Percentiles rank a stretch among this genome's conserved stretches.
Evolutionary conservation across 2,329 filamentous ascomycete species (phyloP).

Genomic region (Neofusicoccum sp.): DNA sequence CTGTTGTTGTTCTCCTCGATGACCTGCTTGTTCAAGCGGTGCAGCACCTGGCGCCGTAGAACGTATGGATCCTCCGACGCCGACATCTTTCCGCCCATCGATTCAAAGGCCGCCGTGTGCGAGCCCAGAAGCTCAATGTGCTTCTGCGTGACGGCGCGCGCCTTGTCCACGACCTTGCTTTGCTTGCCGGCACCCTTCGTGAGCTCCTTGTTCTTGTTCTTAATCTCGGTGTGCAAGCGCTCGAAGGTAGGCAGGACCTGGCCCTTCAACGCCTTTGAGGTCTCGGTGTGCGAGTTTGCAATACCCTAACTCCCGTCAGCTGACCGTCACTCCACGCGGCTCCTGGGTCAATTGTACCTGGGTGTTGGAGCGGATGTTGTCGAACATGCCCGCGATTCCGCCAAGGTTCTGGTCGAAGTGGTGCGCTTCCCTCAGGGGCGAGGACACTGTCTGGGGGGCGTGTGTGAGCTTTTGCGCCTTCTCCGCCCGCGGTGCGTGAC

Average conservation of each 20-base stretch:
- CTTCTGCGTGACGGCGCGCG: slow-evolving; percentile 82
- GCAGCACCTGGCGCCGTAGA: slow-evolving; percentile 73
- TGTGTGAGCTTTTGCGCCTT: neutral
- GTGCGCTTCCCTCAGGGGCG: slow-evolving; percentile 82
- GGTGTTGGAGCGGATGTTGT: slow-evolving; percentile 90
- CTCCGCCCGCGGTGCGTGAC: neutral
- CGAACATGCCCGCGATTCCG: slow-evolving; percentile 85
- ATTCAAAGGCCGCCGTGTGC: slow-evolving; percentile 77
- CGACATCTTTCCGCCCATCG: slow-evolving; percentile 67
- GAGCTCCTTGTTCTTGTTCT: slow-evolving; percentile 91
- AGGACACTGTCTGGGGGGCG: slow-evolving; percentile 66
- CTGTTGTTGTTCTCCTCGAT: slow-evolving; percentile 94
- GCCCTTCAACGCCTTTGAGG: slow-evolving; percentile 84
- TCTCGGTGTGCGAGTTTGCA: slow-evolving; percentile 85
- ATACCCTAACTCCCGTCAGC: slow-evolving; percentile 58
- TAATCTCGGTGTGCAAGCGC: slow-evolving; percentile 91
- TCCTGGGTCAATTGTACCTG: slow-evolving; percentile 49
- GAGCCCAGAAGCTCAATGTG: slow-evolving; percentile 92
- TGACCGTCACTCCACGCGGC: neutral
- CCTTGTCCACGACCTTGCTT: slow-evolving; percentile 88
- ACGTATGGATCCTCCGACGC: slow-evolving; percentile 84
- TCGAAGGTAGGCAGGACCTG: slow-evolving; percentile 85
- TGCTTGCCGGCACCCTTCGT: slow-evolving; percentile 76
- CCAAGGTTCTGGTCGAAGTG: slow-evolving; percentile 92
- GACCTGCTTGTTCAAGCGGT: slow-evolving; percentile 87